These are phyloP conservation scores for Trichoderma atrobrunneum DNA, from an alignment of 2,329 filamentous ascomycete genomes.

Conservation along the genomic window DNA sequence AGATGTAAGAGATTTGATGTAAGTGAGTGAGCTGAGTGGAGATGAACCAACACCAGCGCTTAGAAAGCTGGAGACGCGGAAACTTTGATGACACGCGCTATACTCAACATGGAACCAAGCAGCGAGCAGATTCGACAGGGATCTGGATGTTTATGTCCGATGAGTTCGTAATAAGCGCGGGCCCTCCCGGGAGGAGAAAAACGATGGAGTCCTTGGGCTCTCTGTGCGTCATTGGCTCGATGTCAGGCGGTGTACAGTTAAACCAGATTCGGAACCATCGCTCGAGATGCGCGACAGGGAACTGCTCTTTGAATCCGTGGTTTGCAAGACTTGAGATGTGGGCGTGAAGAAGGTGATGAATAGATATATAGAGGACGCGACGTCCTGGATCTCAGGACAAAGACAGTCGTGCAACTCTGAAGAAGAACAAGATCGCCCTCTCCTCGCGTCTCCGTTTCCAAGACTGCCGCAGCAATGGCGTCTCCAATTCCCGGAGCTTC, in stretches of 20 bases:
- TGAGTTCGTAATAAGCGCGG: not conserved
- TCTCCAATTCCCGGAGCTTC: not conserved
- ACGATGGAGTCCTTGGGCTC: not conserved
- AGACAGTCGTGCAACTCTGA: not conserved
- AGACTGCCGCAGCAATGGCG: not conserved
- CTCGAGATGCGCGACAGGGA: not conserved
- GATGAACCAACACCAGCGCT: not conserved
- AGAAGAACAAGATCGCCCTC: not conserved
- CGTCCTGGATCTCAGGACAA: not conserved
- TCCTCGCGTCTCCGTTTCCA: not conserved
- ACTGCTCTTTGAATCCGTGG: not conserved
- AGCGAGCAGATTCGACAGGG: not conserved
- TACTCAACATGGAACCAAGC: not conserved
- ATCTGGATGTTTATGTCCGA: not conserved
- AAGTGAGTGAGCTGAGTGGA: not conserved
- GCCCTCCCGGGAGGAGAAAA: not conserved
- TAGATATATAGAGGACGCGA: not conserved
- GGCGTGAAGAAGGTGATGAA: not conserved
- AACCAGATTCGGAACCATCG: not conserved
- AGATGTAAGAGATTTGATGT: not conserved
- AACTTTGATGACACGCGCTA: not conserved
- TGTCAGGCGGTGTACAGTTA: not conserved
- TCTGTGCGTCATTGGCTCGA: not conserved
- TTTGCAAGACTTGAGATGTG: not conserved
- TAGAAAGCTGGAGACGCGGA: not conserved